Base-by-base conservation (phyloP, 2,329 filamentous ascomycete species). In the Aspergillus fischeri region DNA sequence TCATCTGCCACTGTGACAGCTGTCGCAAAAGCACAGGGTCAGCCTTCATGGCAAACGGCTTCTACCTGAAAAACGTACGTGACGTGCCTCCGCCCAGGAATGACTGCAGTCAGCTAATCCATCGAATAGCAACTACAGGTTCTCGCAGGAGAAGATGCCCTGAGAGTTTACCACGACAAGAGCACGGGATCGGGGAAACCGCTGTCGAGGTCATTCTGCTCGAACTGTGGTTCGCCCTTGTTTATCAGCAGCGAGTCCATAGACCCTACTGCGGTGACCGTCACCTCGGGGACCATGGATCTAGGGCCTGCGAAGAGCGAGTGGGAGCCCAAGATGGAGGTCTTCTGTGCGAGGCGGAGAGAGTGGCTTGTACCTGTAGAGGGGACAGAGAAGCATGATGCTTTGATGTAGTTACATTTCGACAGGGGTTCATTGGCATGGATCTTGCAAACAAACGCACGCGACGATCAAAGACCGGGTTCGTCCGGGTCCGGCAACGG, bases 21-120 rank as follows among this genome's bases (percentile, higher is more conserved):
- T 68, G 66, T 49, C 66, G 64, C 29, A 65, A 68, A 42, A 48
- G 51, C 28, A 63, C 56, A 10, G 66, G 65, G 0, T 67, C 65
- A 1, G 56, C 53, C 2, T 67, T 66, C 24, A 59, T 62, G 50
- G 60, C 65, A 8, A 67, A 67, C 47, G 62, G 63, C 51, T 52
- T 60, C 7, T 62, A 61, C 32, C 49, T 53, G 21, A 51, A 55
- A 41, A 41, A 58, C 1, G 63, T 66, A 50, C 51, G 60, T n/a
- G 2, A 6, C 4, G 24, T 11, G n/a, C 47, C 14, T 11, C 21
- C 28, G 3, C n/a, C 4, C 5, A 2, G 6, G 27, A 25, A 48
- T 10, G 42, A 3, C 17, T 27, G 1, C 25, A 27, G 5, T 1
- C 25, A 52, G 20, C 55, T 58, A 29, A 56, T 35, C 6, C 10